Evolutionary conservation across 495 filamentous ascomycete species (phyloP).

Genomic region (Lasiosphaeria ovina): DNA sequence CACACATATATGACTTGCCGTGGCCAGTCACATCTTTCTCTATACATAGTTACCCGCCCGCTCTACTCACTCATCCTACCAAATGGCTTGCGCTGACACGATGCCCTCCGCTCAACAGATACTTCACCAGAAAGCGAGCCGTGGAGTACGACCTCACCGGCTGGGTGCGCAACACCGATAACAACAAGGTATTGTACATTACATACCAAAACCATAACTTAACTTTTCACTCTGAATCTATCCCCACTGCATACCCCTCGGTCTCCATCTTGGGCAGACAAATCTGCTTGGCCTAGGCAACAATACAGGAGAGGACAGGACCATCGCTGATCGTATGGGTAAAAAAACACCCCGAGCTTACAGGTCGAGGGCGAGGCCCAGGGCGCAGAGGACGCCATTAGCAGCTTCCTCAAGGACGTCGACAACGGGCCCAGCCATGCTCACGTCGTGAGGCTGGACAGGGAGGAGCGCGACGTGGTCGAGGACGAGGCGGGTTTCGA

Average conservation of each 20-base stretch:
- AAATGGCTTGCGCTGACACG: background rate
- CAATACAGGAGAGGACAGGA: too few species aligned
- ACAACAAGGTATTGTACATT: conserved; percentile 57
- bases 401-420: conserved; percentile 71
- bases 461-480: conserved; percentile 57
- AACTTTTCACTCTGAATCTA: too few species aligned
- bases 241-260: too few species aligned
- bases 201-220: too few species aligned
- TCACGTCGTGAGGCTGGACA: conserved; percentile 70
- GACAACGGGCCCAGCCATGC: conserved; percentile 67
- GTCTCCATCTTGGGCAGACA: too few species aligned
- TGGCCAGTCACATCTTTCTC: background rate
- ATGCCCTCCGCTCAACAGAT: conserved; percentile 38
- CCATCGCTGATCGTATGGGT: background rate
- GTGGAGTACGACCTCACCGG: conserved; percentile 65
- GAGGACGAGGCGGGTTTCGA: conserved; percentile 65
- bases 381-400: conserved; percentile 60
- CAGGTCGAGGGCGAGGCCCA: conserved; percentile 93
- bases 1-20: background rate
- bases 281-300: too few species aligned
- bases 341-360: background rate
- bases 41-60: background rate
- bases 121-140: conserved; percentile 71
- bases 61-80: background rate
- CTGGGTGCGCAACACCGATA: conserved; percentile 72